Evolutionary conservation across 176 grass and related monocot species (phyloP).

Genomic region (Juncus inflexus): DNA sequence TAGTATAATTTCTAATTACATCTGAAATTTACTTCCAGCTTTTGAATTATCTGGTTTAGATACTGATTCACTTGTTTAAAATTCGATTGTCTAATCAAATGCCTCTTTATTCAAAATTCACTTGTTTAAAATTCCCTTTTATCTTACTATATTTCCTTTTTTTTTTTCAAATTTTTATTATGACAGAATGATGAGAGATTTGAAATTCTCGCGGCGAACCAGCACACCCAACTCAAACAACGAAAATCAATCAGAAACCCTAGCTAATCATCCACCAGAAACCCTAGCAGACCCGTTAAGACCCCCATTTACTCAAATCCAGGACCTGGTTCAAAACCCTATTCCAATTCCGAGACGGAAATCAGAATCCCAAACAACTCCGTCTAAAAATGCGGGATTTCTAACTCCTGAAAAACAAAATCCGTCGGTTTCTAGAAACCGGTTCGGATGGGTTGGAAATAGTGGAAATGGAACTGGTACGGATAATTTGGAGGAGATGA

Average conservation of each 20-base stretch:
- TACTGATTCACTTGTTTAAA: too few species aligned
- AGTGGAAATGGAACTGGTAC: slow-evolving; percentile 5
- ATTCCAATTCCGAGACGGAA: slow-evolving; percentile 56
- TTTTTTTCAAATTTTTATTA: neutral
- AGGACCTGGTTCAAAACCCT: slow-evolving; percentile 37
- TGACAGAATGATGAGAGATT: slow-evolving; percentile 25
- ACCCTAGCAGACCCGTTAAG: slow-evolving; percentile 23
- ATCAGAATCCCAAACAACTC: slow-evolving; percentile 43
- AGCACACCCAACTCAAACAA: slow-evolving; percentile 19
- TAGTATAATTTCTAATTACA: too few species aligned
- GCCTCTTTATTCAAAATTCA: too few species aligned
- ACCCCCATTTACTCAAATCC: slow-evolving; percentile 35
- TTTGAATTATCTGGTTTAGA: too few species aligned
- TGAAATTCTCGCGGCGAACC: slow-evolving; percentile 20
- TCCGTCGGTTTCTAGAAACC: slow-evolving; percentile 26
- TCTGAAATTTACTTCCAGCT: too few species aligned
- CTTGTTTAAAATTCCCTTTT: too few species aligned
- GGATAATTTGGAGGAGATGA: slow-evolving; percentile 35
- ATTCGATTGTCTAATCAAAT: too few species aligned
- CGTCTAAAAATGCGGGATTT: slow-evolving; percentile 55
- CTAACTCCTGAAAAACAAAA: slow-evolving; percentile 70
- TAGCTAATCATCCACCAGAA: slow-evolving; percentile 11
- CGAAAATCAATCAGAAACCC: slow-evolving; percentile 8
- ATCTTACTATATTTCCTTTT: neutral
- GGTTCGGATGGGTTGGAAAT: slow-evolving; percentile 56